Evolutionary conservation across 805 yeast species (phyloP).

Genomic region (Saccharomyces paradoxus): DNA sequence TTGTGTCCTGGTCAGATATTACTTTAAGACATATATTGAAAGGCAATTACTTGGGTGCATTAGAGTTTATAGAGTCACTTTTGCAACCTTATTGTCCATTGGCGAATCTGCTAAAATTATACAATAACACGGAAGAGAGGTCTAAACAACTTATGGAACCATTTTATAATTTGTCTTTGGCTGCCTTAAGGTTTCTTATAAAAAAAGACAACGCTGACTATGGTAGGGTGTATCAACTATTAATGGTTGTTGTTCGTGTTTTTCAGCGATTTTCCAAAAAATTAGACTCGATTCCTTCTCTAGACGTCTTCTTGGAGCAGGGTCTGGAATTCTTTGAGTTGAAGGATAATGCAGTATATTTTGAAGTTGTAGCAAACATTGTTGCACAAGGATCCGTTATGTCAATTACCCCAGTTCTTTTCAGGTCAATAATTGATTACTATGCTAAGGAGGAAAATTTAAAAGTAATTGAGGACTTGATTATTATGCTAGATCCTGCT

Average conservation of each 20-base stretch:
- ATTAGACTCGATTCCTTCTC: neutral
- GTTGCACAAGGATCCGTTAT: slow-evolving; percentile 41
- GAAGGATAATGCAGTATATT: slow-evolving; percentile 35
- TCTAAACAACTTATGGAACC: slow-evolving; percentile 23
- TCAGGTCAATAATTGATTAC: slow-evolving; percentile 51
- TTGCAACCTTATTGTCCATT: slow-evolving; percentile 13
- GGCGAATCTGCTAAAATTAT: slow-evolving; percentile 13
- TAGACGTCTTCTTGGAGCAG: slow-evolving; percentile 10
- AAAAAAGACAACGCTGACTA: slow-evolving; percentile 7
- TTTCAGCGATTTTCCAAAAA: slow-evolving; percentile 5
- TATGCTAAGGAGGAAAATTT: slow-evolving; percentile 37
- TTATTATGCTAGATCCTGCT: slow-evolving; percentile 59
- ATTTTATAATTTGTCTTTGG: slow-evolving; percentile 24
- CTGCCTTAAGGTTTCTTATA: slow-evolving; percentile 21
- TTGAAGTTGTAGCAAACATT: slow-evolving; percentile 44
- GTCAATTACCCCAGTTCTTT: slow-evolving; percentile 52
- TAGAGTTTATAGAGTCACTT: slow-evolving; percentile 16
- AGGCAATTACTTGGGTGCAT: slow-evolving; percentile 25
- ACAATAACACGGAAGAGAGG: slow-evolving; percentile 8
- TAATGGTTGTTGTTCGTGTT: slow-evolving; percentile 8
- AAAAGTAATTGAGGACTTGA: slow-evolving; percentile 51
- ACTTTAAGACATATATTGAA: slow-evolving; percentile 22
- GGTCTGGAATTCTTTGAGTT: slow-evolving; percentile 11
- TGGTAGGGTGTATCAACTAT: slow-evolving; percentile 13
- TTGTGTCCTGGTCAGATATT: slow-evolving; percentile 28